These are phyloP conservation scores for Fremontodendron californicum DNA, from an alignment of 345 rosid genomes.

Conservation along the genomic window DNA sequence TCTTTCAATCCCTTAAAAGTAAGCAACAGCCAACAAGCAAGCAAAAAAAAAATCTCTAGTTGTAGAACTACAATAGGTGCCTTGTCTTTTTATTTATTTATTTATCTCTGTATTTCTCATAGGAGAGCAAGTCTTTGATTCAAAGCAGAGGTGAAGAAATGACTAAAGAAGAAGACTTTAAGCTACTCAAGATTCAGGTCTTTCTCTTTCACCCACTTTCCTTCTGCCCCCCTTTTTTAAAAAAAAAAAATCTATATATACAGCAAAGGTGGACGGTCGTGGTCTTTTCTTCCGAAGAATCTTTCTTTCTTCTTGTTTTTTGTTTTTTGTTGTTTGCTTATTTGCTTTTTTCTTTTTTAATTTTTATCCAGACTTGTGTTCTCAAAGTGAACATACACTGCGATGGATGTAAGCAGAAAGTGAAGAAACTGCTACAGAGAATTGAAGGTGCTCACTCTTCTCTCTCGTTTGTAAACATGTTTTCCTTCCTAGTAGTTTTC, in stretches of 20 bases:
- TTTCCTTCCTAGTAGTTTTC: background rate
- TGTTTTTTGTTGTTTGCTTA: slow-evolving; percentile 1
- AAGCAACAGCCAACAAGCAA: background rate
- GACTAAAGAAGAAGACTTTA: slow-evolving; percentile 88
- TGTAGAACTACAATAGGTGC: background rate
- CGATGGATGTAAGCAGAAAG: slow-evolving; percentile 84
- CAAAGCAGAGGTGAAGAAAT: slow-evolving; percentile 35
- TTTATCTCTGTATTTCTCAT: slow-evolving; percentile 15
- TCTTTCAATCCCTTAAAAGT: no score
- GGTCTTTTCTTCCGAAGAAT: slow-evolving; percentile 8
- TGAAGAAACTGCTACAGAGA: slow-evolving; percentile 76
- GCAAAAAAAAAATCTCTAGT: slow-evolving; percentile 4
- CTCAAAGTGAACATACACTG: slow-evolving; percentile 82
- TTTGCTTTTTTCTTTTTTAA: background rate
- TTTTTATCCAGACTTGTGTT: slow-evolving; percentile 44
- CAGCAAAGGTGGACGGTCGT: slow-evolving; percentile 13
- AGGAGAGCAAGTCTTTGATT: slow-evolving; percentile 25
- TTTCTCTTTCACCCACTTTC: slow-evolving; percentile 21
- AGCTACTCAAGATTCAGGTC: slow-evolving; percentile 87
- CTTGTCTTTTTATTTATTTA: background rate
- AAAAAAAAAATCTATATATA: background rate
- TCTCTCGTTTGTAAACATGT: background rate
- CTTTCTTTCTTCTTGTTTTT: background rate
- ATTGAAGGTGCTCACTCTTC: slow-evolving; percentile 57
- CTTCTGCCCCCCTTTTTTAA: background rate